Evolutionary conservation across 2,329 filamentous ascomycete genomes (phyloP).

Genomic region (Coniochaeta sp.): DNA sequence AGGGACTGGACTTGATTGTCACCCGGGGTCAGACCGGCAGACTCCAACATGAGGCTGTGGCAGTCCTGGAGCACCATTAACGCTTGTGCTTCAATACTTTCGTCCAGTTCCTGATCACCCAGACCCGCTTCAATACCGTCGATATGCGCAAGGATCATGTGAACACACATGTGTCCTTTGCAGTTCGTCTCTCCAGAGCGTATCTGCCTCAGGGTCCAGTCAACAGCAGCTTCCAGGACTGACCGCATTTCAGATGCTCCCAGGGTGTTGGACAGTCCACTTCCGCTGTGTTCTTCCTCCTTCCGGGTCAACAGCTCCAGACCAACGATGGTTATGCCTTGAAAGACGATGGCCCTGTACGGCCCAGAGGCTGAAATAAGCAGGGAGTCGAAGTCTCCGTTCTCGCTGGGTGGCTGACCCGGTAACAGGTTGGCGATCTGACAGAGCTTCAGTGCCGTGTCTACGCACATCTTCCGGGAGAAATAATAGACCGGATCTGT

Average conservation of each 20-base stretch:
- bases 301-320: neutral
- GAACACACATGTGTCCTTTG: neutral
- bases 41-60: neutral
- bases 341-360: neutral
- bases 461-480: constrained; percentile 4
- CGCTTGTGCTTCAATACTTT: neutral
- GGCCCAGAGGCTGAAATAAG: neutral
- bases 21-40: neutral
- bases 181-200: neutral
- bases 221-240: neutral
- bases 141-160: neutral
- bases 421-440: too few species aligned
- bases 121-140: neutral
- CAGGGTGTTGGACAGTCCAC: neutral
- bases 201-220: neutral
- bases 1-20: neutral
- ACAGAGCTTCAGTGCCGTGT: neutral
- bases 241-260: neutral
- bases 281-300: neutral
- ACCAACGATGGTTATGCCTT: neutral
- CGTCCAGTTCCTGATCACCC: neutral
- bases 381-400: neutral
- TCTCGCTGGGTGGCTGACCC: neutral
- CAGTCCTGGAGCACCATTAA: neutral
- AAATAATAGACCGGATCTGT: neutral